Percentiles rank a stretch among this genome's conserved stretches.
Conservation (phyloP, 2,329 filamentous ascomycete species). For the Nothophoma quercina region DNA sequence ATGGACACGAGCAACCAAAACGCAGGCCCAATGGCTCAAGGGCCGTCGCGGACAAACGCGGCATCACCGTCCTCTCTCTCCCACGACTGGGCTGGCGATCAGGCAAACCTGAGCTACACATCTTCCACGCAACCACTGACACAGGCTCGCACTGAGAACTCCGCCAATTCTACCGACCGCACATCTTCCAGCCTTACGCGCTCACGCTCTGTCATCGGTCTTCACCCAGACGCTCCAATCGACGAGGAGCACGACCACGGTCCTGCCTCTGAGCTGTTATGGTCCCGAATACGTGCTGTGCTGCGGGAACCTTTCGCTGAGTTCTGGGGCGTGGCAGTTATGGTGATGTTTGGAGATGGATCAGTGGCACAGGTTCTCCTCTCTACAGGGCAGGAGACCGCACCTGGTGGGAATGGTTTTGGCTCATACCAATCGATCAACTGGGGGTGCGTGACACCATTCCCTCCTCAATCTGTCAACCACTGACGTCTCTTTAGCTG, state of each 20-base stretch:
- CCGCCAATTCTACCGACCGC: conserved; percentile 23
- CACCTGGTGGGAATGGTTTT: conserved; percentile 53
- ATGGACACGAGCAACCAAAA: conserved; percentile 9
- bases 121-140: conserved; percentile 25
- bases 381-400: conserved; percentile 45
- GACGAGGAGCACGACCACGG: conserved; percentile 52
- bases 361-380: conserved; percentile 54
- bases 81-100: conserved; percentile 29
- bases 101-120: conserved; percentile 18
- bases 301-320: conserved; percentile 55
- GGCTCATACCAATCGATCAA: conserved; percentile 53
- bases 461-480: background rate
- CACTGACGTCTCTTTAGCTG: conserved; percentile 36
- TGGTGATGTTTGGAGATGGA: conserved; percentile 56
- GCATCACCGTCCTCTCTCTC: conserved; percentile 21
- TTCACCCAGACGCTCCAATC: conserved; percentile 52
- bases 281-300: conserved; percentile 47
- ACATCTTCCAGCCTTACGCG: conserved; percentile 33
- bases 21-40: conserved; percentile 26
- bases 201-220: conserved; percentile 41
- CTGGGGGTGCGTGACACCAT: conserved; percentile 49
- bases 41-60: conserved; percentile 7
- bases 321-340: conserved; percentile 53
- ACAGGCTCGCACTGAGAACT: conserved; percentile 29
- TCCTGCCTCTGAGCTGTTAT: conserved; percentile 46